Base-by-base conservation (phyloP, 306 rosid species). In the Glycyrrhiza uralensis region DNA sequence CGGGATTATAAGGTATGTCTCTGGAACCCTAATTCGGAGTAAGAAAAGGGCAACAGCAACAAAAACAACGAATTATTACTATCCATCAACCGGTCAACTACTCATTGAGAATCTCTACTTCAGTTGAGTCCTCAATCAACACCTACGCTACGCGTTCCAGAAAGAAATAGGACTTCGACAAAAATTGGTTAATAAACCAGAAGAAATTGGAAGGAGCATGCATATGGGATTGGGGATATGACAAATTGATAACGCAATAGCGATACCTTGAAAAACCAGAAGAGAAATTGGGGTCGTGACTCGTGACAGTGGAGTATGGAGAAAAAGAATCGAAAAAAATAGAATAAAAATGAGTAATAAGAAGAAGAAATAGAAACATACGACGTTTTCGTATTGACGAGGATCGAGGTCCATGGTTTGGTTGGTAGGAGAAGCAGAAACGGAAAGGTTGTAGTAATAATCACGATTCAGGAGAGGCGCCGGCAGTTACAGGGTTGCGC, bases 401-500 rank as follows among this genome's bases (percentile, higher is more conserved):
- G 94, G 94, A 83, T 92, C 92, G 66, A 87, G 85, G 86, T 87
- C 98, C 98, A 92, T 92, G 82, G 47, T 69, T 23, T 52, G 20
- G 22, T 26, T 2, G 66, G 41, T 1, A 50, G 0, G 41, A 32
- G 41, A 33, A 36, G 49, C 42, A 19, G 46, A 19, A 77, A 52
- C 6, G 1, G 47, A 42, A 8, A 6, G 17, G n/a, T n/a, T n/a
- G n/a, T n/a, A n/a, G 14, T 1, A 20, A 51, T 4, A 23, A 54
- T 54, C 10, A 54, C 14, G 60, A 52, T 11, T 15, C 33, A 12
- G 61, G 20, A 47, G 18, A 13, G 3, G 29, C 30, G 45, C 24
- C 49, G 24, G 0, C 46, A 59, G 69, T 72, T 22, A 61, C 12
- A 2, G 20, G 55, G 58, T 20, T 17, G 50, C 4, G 59, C 3